Conservation (phyloP, 352 stramenopile genomes). For the Globisporangium splendens region DNA sequence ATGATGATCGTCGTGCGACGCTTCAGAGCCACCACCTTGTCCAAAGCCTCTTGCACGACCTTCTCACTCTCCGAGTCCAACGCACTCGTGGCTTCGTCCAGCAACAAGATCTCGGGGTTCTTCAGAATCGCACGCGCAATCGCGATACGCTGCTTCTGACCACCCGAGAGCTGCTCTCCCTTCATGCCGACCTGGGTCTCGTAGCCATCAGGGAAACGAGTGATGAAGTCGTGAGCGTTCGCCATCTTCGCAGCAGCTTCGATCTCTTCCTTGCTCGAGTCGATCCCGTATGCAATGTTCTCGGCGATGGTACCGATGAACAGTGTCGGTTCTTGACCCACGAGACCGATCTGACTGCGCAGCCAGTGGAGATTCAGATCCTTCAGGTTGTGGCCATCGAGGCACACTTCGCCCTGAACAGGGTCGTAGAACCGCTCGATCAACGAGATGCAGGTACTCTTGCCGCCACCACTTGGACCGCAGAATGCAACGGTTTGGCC, state of each 20-base stretch:
- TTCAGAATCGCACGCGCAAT: no score
- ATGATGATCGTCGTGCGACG: no score
- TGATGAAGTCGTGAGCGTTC: no score
- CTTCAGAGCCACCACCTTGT: conserved; percentile 5
- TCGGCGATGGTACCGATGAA: no score
- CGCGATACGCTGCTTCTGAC: no score
- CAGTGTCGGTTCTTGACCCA: no score
- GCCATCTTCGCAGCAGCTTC: conserved; percentile 18
- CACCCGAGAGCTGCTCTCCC: no score
- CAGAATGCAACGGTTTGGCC: no score
- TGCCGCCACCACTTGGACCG: no score
- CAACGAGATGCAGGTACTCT: conserved; percentile 32
- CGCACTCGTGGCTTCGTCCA: conserved; percentile 49
- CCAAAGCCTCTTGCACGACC: conserved; percentile 33
- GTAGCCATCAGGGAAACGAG: no score
- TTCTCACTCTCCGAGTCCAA: conserved; percentile 41
- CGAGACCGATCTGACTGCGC: conserved; percentile 13
- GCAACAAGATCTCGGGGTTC: conserved; percentile 25
- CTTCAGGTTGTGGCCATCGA: conserved; percentile 59
- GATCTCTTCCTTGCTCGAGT: conserved; percentile 64
- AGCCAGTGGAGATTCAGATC: conserved; percentile 57
- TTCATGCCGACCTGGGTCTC: no score
- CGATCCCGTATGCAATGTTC: conserved; percentile 63
- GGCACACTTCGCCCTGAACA: conserved; percentile 43
- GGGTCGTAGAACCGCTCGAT: conserved; percentile 84